Conservation (phyloP, 1,284 basidiomycete species). For the Apiotrichum siamense region DNA sequence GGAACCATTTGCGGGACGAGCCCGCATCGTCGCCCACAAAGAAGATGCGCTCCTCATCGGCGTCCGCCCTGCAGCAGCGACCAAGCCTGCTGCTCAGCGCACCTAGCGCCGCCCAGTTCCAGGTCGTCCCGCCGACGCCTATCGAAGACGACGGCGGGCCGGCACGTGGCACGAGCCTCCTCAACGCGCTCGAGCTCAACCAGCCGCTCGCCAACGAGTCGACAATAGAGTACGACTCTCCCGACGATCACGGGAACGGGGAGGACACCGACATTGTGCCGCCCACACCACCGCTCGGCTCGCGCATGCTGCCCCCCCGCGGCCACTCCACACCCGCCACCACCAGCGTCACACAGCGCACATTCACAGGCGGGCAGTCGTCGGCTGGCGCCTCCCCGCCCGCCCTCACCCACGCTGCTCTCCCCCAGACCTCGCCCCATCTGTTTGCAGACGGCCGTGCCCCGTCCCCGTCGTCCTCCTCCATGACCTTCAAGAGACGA, state of each 20-base stretch:
- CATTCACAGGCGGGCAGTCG: neutral
- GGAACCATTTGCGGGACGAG: neutral
- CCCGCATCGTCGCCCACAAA: neutral
- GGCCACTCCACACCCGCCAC: slow-evolving; percentile 2
- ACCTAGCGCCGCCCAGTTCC: neutral
- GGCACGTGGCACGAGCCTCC: neutral
- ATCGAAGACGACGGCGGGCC: neutral
- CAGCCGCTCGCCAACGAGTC: neutral
- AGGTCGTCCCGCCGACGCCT: slow-evolving; percentile 7
- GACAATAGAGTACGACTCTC: slow-evolving; percentile 21
- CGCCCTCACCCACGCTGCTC: slow-evolving; percentile 1
- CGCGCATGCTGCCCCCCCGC: slow-evolving; percentile 6
- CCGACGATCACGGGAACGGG: slow-evolving; percentile 21
- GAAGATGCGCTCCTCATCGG: neutral
- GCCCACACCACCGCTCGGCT: slow-evolving; percentile 6
- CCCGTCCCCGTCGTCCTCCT: slow-evolving; percentile 4
- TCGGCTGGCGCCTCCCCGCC: neutral
- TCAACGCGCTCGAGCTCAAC: neutral
- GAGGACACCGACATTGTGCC: neutral
- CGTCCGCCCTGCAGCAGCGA: neutral
- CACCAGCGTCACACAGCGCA: slow-evolving; percentile 4
- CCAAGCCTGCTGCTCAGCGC: slow-evolving; percentile 1
- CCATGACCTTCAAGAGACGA: neutral
- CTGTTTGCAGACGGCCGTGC: slow-evolving; percentile 1
- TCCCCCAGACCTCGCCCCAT: slow-evolving; percentile 2